These are phyloP conservation scores for Moelleriella libera DNA, from an alignment of 2,329 filamentous ascomycete genomes.

Conservation along the genomic window DNA sequence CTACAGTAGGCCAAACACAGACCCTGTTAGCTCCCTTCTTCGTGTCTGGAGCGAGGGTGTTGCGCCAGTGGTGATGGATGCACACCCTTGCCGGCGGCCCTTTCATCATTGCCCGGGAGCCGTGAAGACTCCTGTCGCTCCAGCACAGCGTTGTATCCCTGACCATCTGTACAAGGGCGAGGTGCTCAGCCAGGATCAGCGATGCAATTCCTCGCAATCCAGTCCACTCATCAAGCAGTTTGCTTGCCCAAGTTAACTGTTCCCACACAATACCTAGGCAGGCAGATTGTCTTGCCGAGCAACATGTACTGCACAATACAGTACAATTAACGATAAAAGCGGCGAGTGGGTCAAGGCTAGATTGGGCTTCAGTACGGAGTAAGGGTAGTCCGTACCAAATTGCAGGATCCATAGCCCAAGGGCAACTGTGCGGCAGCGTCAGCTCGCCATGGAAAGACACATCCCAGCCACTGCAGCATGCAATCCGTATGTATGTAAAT, in stretches of 20 bases:
- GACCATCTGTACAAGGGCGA: neutral
- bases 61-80: neutral
- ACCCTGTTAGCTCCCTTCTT: slow-evolving; percentile 1
- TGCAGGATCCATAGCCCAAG: neutral
- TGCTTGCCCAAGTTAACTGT: too few relatives aligned
- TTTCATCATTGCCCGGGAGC: neutral
- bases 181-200: neutral
- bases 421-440: neutral
- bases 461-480: neutral
- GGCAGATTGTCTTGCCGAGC: neutral
- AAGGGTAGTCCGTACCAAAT: neutral
- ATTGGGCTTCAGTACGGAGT: neutral
- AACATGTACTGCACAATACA: neutral
- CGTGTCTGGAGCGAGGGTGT: slow-evolving; percentile 1
- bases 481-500: neutral
- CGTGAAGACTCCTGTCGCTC: neutral
- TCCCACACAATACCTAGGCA: too few relatives aligned
- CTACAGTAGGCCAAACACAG: neutral
- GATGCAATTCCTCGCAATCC: neutral
- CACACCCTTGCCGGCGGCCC: neutral
- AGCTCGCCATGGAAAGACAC: slow-evolving; percentile 3
- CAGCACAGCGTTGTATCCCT: neutral
- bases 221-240: too few relatives aligned
- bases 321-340: neutral
- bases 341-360: neutral